Evolutionary conservation across 108 stramenopile species (phyloP).

Genomic region (Cylindrotheca closterium): DNA sequence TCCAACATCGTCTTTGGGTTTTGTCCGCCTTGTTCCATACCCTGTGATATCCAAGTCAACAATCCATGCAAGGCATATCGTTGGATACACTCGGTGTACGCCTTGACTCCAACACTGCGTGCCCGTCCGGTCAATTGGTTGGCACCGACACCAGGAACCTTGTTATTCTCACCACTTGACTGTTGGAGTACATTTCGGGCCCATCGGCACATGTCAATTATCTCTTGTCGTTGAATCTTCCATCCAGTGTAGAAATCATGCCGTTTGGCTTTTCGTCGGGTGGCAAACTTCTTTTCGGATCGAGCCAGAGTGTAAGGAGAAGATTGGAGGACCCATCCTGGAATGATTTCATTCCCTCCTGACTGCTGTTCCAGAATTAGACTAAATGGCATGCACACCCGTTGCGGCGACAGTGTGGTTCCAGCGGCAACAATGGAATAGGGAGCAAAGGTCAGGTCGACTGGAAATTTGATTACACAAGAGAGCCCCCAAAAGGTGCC

Average conservation of each 20-base stretch:
- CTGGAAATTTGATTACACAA: slow-evolving; percentile 85
- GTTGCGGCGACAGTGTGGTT: slow-evolving; percentile 82
- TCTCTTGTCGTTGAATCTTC: slow-evolving; percentile 66
- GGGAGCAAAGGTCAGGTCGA: slow-evolving; percentile 79
- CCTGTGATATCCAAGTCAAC: slow-evolving; percentile 25
- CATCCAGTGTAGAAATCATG: slow-evolving; percentile 79
- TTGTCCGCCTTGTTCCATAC: neutral
- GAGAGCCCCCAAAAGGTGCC: slow-evolving; percentile 93
- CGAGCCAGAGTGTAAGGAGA: slow-evolving; percentile 87
- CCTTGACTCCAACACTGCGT: slow-evolving; percentile 58
- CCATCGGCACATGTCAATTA: slow-evolving; percentile 56
- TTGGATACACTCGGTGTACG: slow-evolving; percentile 74
- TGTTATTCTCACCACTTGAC: slow-evolving; percentile 11
- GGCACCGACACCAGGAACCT: slow-evolving; percentile 59
- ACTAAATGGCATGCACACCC: slow-evolving; percentile 87
- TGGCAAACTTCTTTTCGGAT: slow-evolving; percentile 81
- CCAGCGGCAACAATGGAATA: slow-evolving; percentile 94
- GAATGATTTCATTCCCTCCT: slow-evolving; percentile 75
- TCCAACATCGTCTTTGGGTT: neutral
- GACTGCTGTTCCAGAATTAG: slow-evolving; percentile 51
- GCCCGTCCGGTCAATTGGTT: slow-evolving; percentile 60
- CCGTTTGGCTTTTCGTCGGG: slow-evolving; percentile 64
- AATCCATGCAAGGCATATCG: slow-evolving; percentile 76
- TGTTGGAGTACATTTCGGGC: slow-evolving; percentile 48
- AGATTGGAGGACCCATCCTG: slow-evolving; percentile 86